Evolutionary conservation across 495 filamentous ascomycete genomes (phyloP), one percentile per base, ranked within the genome.

Genomic region (Penicillium canariense): DNA sequence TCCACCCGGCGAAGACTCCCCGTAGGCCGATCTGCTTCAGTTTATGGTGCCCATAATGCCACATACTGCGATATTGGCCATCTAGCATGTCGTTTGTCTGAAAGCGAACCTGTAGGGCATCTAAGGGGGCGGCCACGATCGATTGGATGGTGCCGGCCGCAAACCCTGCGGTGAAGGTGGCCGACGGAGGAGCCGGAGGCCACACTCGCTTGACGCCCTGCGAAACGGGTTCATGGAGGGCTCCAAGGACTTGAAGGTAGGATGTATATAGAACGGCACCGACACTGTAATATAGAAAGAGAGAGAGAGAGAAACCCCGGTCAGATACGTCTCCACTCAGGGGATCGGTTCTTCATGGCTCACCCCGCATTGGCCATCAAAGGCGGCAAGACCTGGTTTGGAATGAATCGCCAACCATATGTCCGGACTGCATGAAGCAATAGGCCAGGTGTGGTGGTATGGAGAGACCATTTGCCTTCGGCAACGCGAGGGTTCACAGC

Each of bases 201-300:
- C 89, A 91, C 5, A 88, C 74, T 18, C 88, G 82, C 59, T 87
- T 90, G 20, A 74, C 75, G 9, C 84, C 80, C 43, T 81, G 80
- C 3, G 84, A 84, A 34, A 87, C 83, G 10, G 90, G 89, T 47
- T 86, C 80, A 62, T 96, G 85, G 4, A 96, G 77, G 12, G 66
- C 60, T 14, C 85, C 87, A 14, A 96, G 78, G 36, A 86, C 82
- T 59, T 94, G 89, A 27, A 96, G 84, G 62, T 96, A 96, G 32
- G 84, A 85, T 14, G 91, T 95, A 65, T 96, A 96, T 6, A 96
- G 79, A 8, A 96, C 80, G 18, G 89, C 90, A 14, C 91, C 91
- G 52, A 96, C 84, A 3, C 84, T 89, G 23, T 14, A 40, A 20
- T 9, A 22, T 11, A 2, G 47, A 56, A 25, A 55, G 35, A 20